phyloP scores from a whole-genome alignment of 140 eudicot species.

The Bidens hawaiensis region DNA sequence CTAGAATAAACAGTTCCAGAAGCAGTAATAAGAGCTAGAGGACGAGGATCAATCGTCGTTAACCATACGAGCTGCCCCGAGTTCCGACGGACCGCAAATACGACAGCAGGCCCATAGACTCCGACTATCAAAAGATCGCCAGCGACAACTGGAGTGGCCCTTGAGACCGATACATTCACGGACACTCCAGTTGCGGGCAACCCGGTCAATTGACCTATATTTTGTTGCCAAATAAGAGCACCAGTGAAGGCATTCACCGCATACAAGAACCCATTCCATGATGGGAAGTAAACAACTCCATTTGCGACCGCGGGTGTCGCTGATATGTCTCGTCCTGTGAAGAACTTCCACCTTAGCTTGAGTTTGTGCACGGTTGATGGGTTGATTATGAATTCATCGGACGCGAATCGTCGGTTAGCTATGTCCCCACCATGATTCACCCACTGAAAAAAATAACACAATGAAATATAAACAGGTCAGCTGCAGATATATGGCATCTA shows the following conservation, averaged over 20 bases:
- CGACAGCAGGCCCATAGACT: constrained; percentile 66
- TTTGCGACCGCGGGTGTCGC: constrained; percentile 72
- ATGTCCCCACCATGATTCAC: constrained; percentile 70
- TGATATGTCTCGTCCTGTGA: constrained; percentile 63
- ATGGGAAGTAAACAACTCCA: constrained; percentile 68
- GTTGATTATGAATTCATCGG: constrained; percentile 42
- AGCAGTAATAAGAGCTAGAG: constrained; percentile 44
- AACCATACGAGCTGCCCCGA: constrained; percentile 59
- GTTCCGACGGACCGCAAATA: constrained; percentile 46
- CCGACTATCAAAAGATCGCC: constrained; percentile 45
- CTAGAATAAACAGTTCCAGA: constrained; percentile 61
- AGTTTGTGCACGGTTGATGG: constrained; percentile 38
- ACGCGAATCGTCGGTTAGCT: constrained; percentile 44
- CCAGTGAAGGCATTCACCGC: constrained; percentile 61
- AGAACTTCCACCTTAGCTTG: constrained; percentile 53
- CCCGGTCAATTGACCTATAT: constrained; percentile 47
- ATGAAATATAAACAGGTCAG: neutral
- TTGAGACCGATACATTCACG: constrained; percentile 54
- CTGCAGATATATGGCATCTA: too few relatives aligned
- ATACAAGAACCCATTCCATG: constrained; percentile 68
- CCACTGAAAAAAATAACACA: constrained; percentile 42
- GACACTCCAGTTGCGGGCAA: constrained; percentile 41
- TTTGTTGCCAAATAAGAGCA: constrained; percentile 59
- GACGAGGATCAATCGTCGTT: constrained; percentile 49
- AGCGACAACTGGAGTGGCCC: constrained; percentile 69